Evolutionary conservation across 306 rosid species (phyloP), one percentile per base, ranked within the genome.

Genomic region (Myrica gale): DNA sequence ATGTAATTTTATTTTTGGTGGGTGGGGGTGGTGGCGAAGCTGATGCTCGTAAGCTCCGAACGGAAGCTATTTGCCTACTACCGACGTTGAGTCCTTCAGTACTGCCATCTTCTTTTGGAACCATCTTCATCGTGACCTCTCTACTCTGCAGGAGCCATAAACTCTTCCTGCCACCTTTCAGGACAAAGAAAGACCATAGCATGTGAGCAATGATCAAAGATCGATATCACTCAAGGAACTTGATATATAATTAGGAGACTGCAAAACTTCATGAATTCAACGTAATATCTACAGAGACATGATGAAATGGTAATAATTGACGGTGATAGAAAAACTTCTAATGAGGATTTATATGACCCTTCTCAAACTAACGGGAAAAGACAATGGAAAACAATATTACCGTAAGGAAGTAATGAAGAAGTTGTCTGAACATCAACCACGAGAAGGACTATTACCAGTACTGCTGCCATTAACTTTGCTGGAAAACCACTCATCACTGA

Each of bases 1-100:
- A 26, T 1, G 1, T 26, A 1, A 26, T 26, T 26, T 26, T 26
- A 61, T 76, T 79, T 79, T 55, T 60, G 4, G 7, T 4, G 20
- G 86, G 89, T 9, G 86, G 2, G 4, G 85, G 87, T 5, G 89
- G 77, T 50, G 77, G 10, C 17, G 6, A 41, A 42, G 0, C 0
- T 13, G 0, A 17, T 16, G 17, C 1, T 61, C 74, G 44, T 0
- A 84, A 60, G 23, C 77, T 76, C 43, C 83, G 54, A 13, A 20
- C 20, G 15, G 43, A 57, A 19, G 2, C 44, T 42, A 9, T 26
- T 11, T 62, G 37, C 20, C 23, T 16, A 37, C 70, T 32, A 23
- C 1, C 53, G 39, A 6, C 67, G 21, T 56, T 67, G 41, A 52
- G 43, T 53, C 20, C 68, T 45, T 69, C 68, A 75, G 9, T 47